Conservation (phyloP, 768 basidiomycete genomes). For the Sarcodon sp. region DNA sequence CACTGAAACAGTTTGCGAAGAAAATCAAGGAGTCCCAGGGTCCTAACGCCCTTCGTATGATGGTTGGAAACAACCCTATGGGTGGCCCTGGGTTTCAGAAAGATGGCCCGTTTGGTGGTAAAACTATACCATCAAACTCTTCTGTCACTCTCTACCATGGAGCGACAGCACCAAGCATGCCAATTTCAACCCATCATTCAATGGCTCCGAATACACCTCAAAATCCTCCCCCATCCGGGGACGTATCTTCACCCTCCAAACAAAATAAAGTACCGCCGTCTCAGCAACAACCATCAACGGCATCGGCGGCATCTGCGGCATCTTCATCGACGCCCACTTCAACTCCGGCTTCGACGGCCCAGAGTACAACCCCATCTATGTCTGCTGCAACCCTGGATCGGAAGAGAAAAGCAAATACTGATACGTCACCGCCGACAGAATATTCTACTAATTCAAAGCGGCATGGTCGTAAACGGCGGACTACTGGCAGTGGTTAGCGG, state of each 20-base stretch:
- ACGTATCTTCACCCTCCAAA: conserved; percentile 43
- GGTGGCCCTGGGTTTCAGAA: background rate
- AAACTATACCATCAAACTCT: conserved; percentile 5
- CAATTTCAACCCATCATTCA: conserved; percentile 30
- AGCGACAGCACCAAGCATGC: conserved; percentile 21
- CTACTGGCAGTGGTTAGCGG: background rate
- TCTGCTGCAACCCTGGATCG: conserved; percentile 19
- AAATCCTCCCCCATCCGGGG: conserved; percentile 34
- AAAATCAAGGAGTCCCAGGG: conserved; percentile 17
- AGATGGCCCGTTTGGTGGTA: background rate
- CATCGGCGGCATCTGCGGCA: conserved; percentile 17
- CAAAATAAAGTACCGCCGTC: conserved; percentile 44
- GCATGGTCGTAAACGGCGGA: background rate
- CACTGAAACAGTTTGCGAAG: conserved; percentile 26
- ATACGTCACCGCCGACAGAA: background rate
- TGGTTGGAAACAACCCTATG: conserved; percentile 3
- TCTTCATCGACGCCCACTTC: conserved; percentile 13
- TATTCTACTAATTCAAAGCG: background rate
- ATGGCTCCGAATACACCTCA: conserved; percentile 29
- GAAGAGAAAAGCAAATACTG: conserved; percentile 8
- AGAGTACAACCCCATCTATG: conserved; percentile 14
- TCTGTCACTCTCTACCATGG: conserved; percentile 6
- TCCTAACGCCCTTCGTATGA: conserved; percentile 1
- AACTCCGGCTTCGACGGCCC: conserved; percentile 15
- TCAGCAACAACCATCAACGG: conserved; percentile 21